Conservation (phyloP, 257 asterid species). For the Petrea volubilis region DNA sequence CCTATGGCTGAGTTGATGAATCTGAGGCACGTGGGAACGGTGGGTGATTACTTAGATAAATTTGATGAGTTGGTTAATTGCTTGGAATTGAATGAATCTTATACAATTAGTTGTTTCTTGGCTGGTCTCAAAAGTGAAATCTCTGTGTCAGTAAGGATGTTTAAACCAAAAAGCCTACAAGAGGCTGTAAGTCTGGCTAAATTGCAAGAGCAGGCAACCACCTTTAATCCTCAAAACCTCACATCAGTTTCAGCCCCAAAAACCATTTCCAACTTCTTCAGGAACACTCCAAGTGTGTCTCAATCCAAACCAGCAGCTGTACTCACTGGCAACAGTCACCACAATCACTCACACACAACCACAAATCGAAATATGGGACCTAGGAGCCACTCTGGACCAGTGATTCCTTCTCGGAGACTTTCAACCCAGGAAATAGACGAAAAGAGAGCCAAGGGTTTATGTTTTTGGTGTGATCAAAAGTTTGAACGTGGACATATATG, state of each 20-base stretch:
- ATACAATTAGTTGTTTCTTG: neutral
- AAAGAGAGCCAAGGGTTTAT: neutral
- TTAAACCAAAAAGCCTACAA: neutral
- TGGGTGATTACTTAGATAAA: neutral
- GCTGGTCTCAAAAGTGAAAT: neutral
- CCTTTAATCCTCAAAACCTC: neutral
- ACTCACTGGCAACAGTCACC: neutral
- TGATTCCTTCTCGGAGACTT: neutral
- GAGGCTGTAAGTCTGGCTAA: neutral
- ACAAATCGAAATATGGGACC: neutral
- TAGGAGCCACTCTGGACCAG: neutral
- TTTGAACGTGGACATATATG: neutral
- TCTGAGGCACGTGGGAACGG: neutral
- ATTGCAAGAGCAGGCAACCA: neutral
- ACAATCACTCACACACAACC: neutral
- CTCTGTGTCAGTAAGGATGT: neutral
- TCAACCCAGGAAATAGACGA: neutral
- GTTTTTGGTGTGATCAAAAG: neutral
- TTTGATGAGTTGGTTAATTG: neutral
- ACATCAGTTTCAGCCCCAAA: neutral
- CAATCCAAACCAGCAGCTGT: no score
- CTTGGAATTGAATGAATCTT: neutral
- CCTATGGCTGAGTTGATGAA: neutral
- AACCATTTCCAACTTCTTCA: neutral
- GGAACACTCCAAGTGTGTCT: no score